Base-by-base conservation (phyloP, 805 yeast genomes). In the Saccharomycopsis sp. region DNA sequence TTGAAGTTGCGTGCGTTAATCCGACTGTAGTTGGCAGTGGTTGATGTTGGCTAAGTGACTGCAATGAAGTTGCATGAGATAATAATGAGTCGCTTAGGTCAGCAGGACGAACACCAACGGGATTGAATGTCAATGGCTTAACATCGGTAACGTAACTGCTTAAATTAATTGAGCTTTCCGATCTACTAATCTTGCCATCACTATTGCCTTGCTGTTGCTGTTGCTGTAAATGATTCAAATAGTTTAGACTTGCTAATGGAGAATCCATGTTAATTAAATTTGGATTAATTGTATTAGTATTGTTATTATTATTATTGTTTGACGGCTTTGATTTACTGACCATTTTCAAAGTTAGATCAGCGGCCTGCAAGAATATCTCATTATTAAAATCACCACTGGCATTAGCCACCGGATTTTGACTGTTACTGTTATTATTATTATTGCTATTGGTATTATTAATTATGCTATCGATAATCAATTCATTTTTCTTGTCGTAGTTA, bases 291-390 rank as follows among this genome's bases (percentile, higher is more conserved):
- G 47, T 38, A 11, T 29, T 9, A 4, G 26, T 22, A 7, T 26
- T 3, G 38, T 27, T 19, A 11, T n/a, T n/a, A 16, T 31, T 20
- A 8, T 21, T 9, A 19, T n/a, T 8, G 19, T 35, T 35, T 8
- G 8, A 8, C 13, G 45, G 48, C 19, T 37, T 41, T 6, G 42
- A 32, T 23, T 39, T 40, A 8, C 45, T 31, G 16, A 39, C 51
- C 51, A 50, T 44, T 39, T 47, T 47, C 9, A 50, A 36, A n/a
- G 53, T 50, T 23, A 50, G 21, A 40, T 50, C 51, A 16, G 53
- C 53, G n/a, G 53, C 53, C 23, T 47, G 44, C 7, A 47, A 29
- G 20, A 50, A 50, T 5, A 44, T 44, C 11, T 47, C 49, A 21
- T 22, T 38, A 27, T 44, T 50, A 20, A 40, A 43, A 9, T 40